Evolutionary conservation across 2,329 filamentous ascomycete genomes (phyloP).

Genomic region (Cryphonectria radicalis): DNA sequence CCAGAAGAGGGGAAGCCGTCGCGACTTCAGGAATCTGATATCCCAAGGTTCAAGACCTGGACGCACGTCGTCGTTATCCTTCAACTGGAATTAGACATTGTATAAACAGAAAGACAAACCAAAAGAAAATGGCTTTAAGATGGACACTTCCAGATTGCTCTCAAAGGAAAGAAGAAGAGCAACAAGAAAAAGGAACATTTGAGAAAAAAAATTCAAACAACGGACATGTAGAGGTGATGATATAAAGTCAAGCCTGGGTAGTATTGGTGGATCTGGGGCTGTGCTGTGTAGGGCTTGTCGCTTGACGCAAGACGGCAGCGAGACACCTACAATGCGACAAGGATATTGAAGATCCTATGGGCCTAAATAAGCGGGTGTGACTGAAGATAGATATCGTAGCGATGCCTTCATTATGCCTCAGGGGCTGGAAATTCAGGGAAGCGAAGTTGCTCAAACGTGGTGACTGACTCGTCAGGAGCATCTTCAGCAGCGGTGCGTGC

Average conservation of each 20-base stretch:
- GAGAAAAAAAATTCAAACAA: not conserved
- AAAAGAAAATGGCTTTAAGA: not conserved
- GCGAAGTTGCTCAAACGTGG: conserved; percentile 6
- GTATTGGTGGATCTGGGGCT: not conserved
- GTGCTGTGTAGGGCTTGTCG: not conserved
- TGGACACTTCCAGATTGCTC: not conserved
- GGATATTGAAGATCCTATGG: not conserved
- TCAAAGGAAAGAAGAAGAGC: too few relatives aligned
- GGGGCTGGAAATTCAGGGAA: conserved; percentile 4
- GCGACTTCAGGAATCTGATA: not conserved
- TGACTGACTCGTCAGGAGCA: conserved; percentile 5
- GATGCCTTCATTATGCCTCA: not conserved
- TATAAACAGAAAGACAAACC: not conserved
- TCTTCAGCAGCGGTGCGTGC: not conserved
- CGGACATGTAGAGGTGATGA: not conserved
- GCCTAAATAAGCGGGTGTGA: not conserved
- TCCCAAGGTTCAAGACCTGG: not conserved
- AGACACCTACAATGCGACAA: not conserved
- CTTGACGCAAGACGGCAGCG: not conserved
- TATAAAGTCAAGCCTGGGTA: not conserved
- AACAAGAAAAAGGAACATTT: too few relatives aligned
- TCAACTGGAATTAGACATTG: not conserved
- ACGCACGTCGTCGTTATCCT: not conserved
- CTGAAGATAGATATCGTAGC: not conserved
- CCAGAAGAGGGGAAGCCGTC: not conserved